A percentile compares a stretch with the other conserved stretches of the same genome.
phyloP scores from a whole-genome alignment of 768 basidiomycete species.

The Hydnum rufescens region DNA sequence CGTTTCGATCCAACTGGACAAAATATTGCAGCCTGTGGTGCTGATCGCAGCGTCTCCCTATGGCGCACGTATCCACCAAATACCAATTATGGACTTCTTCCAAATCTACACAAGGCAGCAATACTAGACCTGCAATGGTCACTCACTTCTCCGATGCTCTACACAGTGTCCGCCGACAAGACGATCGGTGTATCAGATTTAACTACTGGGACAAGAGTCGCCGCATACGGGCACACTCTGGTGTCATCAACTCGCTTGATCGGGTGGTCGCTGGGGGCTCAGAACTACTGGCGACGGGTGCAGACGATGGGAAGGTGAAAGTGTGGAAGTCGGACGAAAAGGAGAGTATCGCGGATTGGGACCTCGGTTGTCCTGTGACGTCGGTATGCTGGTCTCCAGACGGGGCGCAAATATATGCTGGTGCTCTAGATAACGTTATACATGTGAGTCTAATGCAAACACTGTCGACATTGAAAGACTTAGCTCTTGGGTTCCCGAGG shows the following conservation, averaged over 20 bases:
- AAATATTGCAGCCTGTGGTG: slow-evolving; percentile 80
- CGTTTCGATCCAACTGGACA: slow-evolving; percentile 89
- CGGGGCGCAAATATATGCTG: slow-evolving; percentile 76
- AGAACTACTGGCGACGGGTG: slow-evolving; percentile 72
- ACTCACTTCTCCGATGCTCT: slow-evolving; percentile 46
- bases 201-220: slow-evolving; percentile 65
- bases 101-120: slow-evolving; percentile 71
- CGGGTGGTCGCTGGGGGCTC: slow-evolving; percentile 68
- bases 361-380: slow-evolving; percentile 79
- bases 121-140: slow-evolving; percentile 90
- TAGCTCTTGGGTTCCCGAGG: slow-evolving; percentile 26
- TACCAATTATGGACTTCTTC: slow-evolving; percentile 76
- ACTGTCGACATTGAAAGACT: slow-evolving; percentile 1
- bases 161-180: slow-evolving; percentile 83
- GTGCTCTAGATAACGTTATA: slow-evolving; percentile 87
- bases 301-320: slow-evolving; percentile 81
- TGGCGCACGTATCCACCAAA: slow-evolving; percentile 89
- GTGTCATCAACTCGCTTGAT: slow-evolving; percentile 79
- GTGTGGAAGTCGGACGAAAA: slow-evolving; percentile 78
- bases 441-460: slow-evolving; percentile 40
- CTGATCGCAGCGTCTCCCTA: slow-evolving; percentile 74
- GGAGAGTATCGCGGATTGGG: slow-evolving; percentile 57
- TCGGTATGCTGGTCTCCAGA: slow-evolving; percentile 85
- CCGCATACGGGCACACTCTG: slow-evolving; percentile 74
- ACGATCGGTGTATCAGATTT: slow-evolving; percentile 57